Evolutionary conservation across 257 asterid species (phyloP).

Genomic region (Osmanthus fragrans): DNA sequence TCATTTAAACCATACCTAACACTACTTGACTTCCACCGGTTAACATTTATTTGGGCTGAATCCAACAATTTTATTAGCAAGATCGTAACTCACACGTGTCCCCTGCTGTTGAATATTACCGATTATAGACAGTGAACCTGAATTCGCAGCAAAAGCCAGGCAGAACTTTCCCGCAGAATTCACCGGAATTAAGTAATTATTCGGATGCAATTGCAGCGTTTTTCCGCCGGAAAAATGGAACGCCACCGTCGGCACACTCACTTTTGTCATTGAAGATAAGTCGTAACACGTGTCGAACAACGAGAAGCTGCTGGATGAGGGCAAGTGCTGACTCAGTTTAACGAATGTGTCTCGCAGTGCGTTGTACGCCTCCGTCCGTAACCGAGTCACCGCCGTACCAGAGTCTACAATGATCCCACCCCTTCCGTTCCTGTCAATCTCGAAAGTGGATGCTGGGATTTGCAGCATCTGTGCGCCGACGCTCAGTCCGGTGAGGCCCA

Average conservation of each 20-base stretch:
- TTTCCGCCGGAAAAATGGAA: constrained; percentile 51
- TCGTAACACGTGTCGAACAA: constrained; percentile 81
- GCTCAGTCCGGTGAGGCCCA: constrained; percentile 58
- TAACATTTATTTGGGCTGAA: constrained; percentile 81
- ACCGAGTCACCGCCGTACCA: constrained; percentile 85
- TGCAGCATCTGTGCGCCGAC: constrained; percentile 52
- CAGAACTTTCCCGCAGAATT: constrained; percentile 55
- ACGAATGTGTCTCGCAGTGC: constrained; percentile 55
- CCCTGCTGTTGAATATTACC: constrained; percentile 93
- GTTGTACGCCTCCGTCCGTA: constrained; percentile 48
- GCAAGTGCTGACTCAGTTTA: constrained; percentile 31
- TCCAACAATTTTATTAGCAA: constrained; percentile 52
- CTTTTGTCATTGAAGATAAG: constrained; percentile 38
- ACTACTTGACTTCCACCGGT: not conserved
- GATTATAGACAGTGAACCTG: constrained; percentile 58
- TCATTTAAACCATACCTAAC: not conserved
- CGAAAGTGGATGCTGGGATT: constrained; percentile 40
- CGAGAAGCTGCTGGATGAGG: constrained; percentile 35
- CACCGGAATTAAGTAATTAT: constrained; percentile 67
- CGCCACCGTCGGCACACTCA: constrained; percentile 65
- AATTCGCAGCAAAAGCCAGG: constrained; percentile 69
- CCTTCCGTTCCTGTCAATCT: constrained; percentile 43
- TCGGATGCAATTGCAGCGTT: constrained; percentile 45
- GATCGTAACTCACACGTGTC: constrained; percentile 71
- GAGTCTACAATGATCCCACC: constrained; percentile 92